Evolutionary conservation across 768 basidiomycete genomes (phyloP).

Genomic region (Russula abietina): DNA sequence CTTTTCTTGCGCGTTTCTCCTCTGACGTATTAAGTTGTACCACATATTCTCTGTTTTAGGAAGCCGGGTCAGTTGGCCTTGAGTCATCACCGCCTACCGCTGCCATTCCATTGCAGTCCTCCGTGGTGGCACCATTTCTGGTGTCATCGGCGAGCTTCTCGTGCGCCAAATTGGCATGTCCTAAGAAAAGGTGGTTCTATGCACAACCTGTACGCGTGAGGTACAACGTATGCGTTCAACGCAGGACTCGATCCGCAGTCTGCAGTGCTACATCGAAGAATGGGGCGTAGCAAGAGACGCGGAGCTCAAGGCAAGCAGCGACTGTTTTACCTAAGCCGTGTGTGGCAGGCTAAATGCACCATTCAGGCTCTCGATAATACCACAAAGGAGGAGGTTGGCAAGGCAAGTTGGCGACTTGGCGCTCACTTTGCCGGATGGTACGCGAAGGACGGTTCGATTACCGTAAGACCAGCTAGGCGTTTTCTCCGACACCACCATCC

Average conservation of each 20-base stretch:
- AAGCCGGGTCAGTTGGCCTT: slow-evolving; percentile 96
- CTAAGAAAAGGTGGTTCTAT: slow-evolving; percentile 95
- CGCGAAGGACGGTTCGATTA: no score
- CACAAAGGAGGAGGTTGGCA: slow-evolving; percentile 81
- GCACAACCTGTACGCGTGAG: slow-evolving; percentile 96
- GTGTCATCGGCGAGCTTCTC: slow-evolving; percentile 87
- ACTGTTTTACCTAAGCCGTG: neutral
- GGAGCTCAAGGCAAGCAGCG: slow-evolving; percentile 68
- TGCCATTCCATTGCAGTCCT: slow-evolving; percentile 97
- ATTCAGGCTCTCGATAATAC: slow-evolving; percentile 77
- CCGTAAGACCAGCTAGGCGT: no score
- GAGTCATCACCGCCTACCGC: slow-evolving; percentile 92
- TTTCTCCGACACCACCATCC: no score
- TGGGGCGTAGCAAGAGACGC: slow-evolving; percentile 91
- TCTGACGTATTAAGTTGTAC: slow-evolving; percentile 8
- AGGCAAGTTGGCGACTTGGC: no score
- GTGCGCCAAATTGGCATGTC: slow-evolving; percentile 93
- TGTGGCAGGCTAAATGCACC: no score
- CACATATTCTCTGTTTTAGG: slow-evolving; percentile 40
- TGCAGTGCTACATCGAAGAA: slow-evolving; percentile 89
- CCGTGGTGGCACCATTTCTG: slow-evolving; percentile 86
- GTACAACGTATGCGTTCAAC: slow-evolving; percentile 94
- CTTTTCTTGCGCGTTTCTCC: neutral
- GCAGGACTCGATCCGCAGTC: slow-evolving; percentile 90
- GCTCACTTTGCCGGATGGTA: no score